Percentiles rank a stretch among this genome's conserved stretches.
Evolutionary conservation across 2,329 filamentous ascomycete genomes (phyloP).

Genomic region (Scortechinia acanthostroma): DNA sequence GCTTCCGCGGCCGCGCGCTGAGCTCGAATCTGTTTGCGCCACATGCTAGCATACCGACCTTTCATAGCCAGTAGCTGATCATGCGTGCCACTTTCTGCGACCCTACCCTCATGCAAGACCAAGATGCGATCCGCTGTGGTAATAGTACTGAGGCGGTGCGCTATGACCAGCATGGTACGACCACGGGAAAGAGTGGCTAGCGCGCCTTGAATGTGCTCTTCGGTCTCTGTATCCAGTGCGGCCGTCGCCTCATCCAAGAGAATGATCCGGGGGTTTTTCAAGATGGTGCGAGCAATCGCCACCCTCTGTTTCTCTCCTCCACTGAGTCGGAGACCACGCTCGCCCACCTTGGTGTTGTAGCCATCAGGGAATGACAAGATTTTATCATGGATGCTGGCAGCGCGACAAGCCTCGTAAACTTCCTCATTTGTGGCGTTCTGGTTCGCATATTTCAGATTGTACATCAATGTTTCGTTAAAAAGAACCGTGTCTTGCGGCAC

Average conservation of each 20-base stretch:
- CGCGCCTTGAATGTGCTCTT: conserved; percentile 85
- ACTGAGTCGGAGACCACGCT: conserved; percentile 77
- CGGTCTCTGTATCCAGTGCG: conserved; percentile 82
- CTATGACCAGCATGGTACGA: conserved; percentile 90
- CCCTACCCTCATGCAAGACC: conserved; percentile 69
- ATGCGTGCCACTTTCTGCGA: conserved; percentile 74
- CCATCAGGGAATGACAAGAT: conserved; percentile 82
- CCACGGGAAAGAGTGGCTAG: conserved; percentile 75
- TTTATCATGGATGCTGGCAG: conserved; percentile 86
- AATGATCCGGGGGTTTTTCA: conserved; percentile 87
- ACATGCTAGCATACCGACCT: conserved; percentile 77
- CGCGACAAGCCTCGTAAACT: conserved; percentile 73
- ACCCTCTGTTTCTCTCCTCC: conserved; percentile 91
- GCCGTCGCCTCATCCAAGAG: conserved; percentile 90
- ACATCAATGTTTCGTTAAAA: conserved; percentile 92
- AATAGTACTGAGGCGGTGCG: conserved; percentile 79
- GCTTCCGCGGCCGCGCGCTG: conserved; percentile 63
- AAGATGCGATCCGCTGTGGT: conserved; percentile 80
- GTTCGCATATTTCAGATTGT: conserved; percentile 86
- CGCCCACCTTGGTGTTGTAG: conserved; percentile 84
- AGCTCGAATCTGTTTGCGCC: conserved; percentile 79
- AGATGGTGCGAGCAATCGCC: conserved; percentile 83
- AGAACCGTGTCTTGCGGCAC: conserved; percentile 94
- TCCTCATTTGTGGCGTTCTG: conserved; percentile 74
- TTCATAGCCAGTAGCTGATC: conserved; percentile 64